Evolutionary conservation across 352 stramenopile genomes (phyloP).

Genomic region (Pythium sp.): DNA sequence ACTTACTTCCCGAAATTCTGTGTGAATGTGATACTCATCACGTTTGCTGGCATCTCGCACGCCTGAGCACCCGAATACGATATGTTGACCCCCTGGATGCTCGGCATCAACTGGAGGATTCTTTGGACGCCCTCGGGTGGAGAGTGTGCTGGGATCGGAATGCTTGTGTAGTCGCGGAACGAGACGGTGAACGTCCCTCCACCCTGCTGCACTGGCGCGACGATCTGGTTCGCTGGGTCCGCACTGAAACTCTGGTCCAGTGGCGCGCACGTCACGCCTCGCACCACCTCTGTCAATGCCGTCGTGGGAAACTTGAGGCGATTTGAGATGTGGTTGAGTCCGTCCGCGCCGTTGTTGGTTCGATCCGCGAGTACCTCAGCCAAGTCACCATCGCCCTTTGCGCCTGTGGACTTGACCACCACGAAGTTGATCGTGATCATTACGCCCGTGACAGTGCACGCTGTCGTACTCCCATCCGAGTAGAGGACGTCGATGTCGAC

Average conservation of each 20-base stretch:
- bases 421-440: constrained; percentile 64
- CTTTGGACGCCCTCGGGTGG: constrained; percentile 27
- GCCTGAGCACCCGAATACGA: constrained; percentile 52
- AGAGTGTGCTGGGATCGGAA: constrained; percentile 55
- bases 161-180: constrained; percentile 63
- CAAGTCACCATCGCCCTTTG: constrained; percentile 52
- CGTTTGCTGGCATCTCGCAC: constrained; percentile 60
- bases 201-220: constrained; percentile 32
- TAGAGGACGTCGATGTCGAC: constrained; percentile 61
- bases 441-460: constrained; percentile 52
- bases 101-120: constrained; percentile 40
- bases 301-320: constrained; percentile 48
- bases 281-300: constrained; percentile 49
- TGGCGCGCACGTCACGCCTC: constrained; percentile 44
- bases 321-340: constrained; percentile 62
- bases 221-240: constrained; percentile 43
- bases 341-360: constrained; percentile 48
- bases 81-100: constrained; percentile 53
- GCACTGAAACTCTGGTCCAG: constrained; percentile 51
- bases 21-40: constrained; percentile 70
- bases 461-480: constrained; percentile 24
- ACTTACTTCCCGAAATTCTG: constrained; percentile 82
- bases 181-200: constrained; percentile 52
- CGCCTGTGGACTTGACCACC: constrained; percentile 41
- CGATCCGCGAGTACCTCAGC: constrained; percentile 40